phyloP scores from a whole-genome alignment of 176 grass and related monocot genomes.

The Pharus latifolius region DNA sequence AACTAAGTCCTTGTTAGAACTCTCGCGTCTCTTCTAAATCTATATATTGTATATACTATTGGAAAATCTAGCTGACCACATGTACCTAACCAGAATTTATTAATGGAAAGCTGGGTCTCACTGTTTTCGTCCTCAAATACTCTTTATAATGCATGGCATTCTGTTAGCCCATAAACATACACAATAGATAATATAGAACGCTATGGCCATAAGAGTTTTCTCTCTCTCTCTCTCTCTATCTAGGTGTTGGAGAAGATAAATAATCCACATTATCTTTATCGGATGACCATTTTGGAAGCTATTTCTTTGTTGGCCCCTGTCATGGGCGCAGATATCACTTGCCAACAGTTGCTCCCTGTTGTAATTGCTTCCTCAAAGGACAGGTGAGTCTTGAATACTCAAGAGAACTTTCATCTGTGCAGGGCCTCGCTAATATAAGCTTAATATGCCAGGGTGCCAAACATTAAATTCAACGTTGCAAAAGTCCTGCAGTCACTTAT shows the following conservation, averaged over 20 bases:
- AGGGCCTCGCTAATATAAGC: neutral
- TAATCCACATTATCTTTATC: slow-evolving; percentile 69
- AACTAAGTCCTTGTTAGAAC: too few species aligned
- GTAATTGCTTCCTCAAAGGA: slow-evolving; percentile 69
- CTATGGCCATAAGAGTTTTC: neutral
- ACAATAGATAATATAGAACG: too few species aligned
- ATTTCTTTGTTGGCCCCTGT: slow-evolving; percentile 66
- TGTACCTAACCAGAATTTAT: too few species aligned
- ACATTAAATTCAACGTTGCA: slow-evolving; percentile 81
- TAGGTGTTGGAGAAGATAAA: slow-evolving; percentile 72
- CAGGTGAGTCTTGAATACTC: slow-evolving; percentile 28
- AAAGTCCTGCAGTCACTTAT: slow-evolving; percentile 62
- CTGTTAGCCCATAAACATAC: neutral
- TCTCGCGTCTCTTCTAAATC: too few species aligned
- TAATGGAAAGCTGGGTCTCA: neutral
- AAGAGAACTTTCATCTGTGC: neutral
- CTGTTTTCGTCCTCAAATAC: neutral
- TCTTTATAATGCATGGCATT: neutral
- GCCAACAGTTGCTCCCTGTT: slow-evolving; percentile 53
- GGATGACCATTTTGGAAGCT: slow-evolving; percentile 62
- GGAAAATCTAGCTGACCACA: too few species aligned
- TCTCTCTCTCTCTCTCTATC: neutral
- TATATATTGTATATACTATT: too few species aligned
- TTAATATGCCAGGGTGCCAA: slow-evolving; percentile 47
- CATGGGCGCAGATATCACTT: slow-evolving; percentile 69